Evolutionary conservation across 768 basidiomycete species (phyloP).

Genomic region (Mycena metata): DNA sequence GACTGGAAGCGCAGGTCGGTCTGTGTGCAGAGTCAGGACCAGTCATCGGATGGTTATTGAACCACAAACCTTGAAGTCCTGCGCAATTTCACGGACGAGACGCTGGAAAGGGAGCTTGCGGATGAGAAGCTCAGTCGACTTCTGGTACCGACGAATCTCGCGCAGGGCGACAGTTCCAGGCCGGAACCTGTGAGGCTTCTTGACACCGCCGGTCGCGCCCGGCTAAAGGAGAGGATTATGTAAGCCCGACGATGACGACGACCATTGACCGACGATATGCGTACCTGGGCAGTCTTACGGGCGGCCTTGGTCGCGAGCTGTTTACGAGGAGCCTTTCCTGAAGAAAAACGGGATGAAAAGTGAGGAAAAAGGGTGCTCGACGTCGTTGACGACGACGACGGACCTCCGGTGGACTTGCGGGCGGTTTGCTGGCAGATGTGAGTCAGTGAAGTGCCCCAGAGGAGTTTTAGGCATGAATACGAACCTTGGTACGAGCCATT

Average conservation of each 20-base stretch:
- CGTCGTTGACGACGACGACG: slow-evolving; percentile 47
- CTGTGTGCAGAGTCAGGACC: slow-evolving; percentile 51
- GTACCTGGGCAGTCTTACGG: slow-evolving; percentile 85
- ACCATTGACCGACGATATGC: slow-evolving; percentile 47
- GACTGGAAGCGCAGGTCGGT: slow-evolving; percentile 96
- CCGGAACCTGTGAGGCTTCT: slow-evolving; percentile 99
- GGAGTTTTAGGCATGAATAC: slow-evolving; percentile 32
- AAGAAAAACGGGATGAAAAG: slow-evolving; percentile 42
- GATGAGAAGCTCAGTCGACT: slow-evolving; percentile 98
- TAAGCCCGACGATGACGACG: slow-evolving; percentile 40
- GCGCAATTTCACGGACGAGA: slow-evolving; percentile 96
- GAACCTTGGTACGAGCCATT: slow-evolving; percentile 93
- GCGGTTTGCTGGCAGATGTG: slow-evolving; percentile 87
- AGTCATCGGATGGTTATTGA: not conserved
- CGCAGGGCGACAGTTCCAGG: slow-evolving; percentile 99
- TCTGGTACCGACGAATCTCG: slow-evolving; percentile 98
- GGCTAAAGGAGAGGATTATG: slow-evolving; percentile 48
- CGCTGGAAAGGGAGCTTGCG: slow-evolving; percentile 99
- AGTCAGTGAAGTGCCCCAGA: slow-evolving; percentile 42
- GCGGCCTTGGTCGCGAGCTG: slow-evolving; percentile 97
- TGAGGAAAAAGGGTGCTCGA: slow-evolving; percentile 38
- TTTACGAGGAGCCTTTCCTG: slow-evolving; percentile 92
- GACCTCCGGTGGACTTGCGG: slow-evolving; percentile 98
- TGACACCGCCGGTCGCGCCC: slow-evolving; percentile 94
- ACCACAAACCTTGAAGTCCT: slow-evolving; percentile 85